A percentile compares a stretch with the other conserved stretches of the same genome.
phyloP scores from a whole-genome alignment of 352 stramenopile species.

The Poterioochromonas sp. region DNA sequence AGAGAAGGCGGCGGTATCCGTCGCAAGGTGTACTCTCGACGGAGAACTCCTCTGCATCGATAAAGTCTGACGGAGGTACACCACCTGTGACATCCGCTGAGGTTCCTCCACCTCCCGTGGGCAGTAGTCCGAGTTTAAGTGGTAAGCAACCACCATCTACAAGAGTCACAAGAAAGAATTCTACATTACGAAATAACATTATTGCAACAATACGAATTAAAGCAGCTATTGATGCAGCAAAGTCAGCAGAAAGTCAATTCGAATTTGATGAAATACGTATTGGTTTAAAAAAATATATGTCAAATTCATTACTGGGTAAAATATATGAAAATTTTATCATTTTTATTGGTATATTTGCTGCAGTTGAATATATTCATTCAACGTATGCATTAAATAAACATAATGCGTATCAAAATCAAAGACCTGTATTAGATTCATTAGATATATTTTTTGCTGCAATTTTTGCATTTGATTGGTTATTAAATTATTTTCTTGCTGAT shows the following conservation, averaged over 20 bases:
- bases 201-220: too few species aligned
- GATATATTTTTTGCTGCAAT: not conserved
- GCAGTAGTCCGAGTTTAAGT: too few species aligned
- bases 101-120: too few species aligned
- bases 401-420: not conserved
- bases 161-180: too few species aligned
- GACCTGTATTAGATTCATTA: not conserved
- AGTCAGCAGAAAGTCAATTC: not conserved
- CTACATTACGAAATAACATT: too few species aligned
- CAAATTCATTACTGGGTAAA: not conserved
- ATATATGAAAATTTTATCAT: not conserved
- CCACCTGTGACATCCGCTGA: too few species aligned
- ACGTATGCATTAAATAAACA: not conserved
- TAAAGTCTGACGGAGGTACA: too few species aligned
- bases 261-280: not conserved
- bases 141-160: too few species aligned
- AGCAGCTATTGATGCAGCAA: too few species aligned
- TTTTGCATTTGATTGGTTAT: conserved; percentile 25
- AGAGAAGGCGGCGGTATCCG: too few species aligned
- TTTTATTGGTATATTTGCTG: not conserved
- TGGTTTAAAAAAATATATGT: conserved; percentile 5
- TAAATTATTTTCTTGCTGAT: conserved; percentile 21
- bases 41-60: too few species aligned
- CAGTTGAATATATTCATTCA: conserved; percentile 16
- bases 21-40: too few species aligned